These are phyloP conservation scores for Thelonectria rubi DNA, from an alignment of 2,329 filamentous ascomycete genomes.

Conservation along the genomic window DNA sequence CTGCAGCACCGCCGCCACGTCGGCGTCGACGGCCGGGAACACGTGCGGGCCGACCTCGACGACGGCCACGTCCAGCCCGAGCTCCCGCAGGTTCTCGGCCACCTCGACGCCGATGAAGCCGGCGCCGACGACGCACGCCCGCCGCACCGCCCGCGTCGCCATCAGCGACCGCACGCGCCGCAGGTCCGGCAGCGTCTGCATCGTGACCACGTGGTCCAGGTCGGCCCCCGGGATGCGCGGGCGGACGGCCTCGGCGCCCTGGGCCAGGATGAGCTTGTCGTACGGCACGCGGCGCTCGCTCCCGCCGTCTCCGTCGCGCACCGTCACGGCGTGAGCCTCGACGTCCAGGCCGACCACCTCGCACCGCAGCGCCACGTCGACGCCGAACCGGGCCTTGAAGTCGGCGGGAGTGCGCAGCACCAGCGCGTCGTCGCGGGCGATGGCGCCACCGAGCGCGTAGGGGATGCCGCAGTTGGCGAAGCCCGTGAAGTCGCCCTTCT, in stretches of 20 bases:
- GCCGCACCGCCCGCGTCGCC: not conserved
- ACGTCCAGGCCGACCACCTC: conserved; percentile 13
- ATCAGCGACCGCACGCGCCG: conserved; percentile 13
- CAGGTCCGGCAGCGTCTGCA: conserved; percentile 21
- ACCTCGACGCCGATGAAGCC: conserved; percentile 27
- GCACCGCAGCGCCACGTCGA: conserved; percentile 8
- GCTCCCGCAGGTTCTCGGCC: conserved; percentile 18
- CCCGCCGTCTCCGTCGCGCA: not conserved
- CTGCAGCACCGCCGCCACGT: conserved; percentile 16
- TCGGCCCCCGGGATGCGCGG: conserved; percentile 7
- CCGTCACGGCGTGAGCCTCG: not conserved
- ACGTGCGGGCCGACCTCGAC: conserved; percentile 21
- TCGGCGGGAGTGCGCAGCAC: conserved; percentile 10
- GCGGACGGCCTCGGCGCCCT: conserved; percentile 11
- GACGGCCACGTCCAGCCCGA: conserved; percentile 19
- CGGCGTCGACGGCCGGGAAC: conserved; percentile 16
- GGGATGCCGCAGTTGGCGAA: conserved; percentile 25
- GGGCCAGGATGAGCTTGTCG: conserved; percentile 11
- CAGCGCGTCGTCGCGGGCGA: conserved; percentile 9
- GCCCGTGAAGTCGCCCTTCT: conserved; percentile 18
- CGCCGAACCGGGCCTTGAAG: conserved; percentile 19
- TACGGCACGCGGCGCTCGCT: not conserved
- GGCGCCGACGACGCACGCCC: conserved; percentile 13
- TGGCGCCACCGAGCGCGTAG: conserved; percentile 15
- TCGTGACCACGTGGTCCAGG: conserved; percentile 14